These are phyloP conservation scores for Coprinellus aureogranulatus DNA, from an alignment of 768 basidiomycete species.

Conservation along the genomic window DNA sequence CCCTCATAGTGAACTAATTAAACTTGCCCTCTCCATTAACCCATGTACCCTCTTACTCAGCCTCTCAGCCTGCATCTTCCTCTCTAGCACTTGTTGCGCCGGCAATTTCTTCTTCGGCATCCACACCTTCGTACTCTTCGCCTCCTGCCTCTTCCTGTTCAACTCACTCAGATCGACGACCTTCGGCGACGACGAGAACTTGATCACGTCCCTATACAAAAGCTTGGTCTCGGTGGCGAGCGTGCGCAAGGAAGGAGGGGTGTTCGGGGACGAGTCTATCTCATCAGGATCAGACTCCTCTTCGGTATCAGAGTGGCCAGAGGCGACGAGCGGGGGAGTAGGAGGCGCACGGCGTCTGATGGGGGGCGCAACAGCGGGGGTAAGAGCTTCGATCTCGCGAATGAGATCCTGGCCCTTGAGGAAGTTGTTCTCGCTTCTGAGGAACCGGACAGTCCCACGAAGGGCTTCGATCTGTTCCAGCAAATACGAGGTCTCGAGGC, in stretches of 20 bases:
- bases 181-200: constrained; percentile 75
- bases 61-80: constrained; percentile 72
- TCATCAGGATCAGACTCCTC: constrained; percentile 31
- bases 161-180: constrained; percentile 81
- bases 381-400: constrained; percentile 73
- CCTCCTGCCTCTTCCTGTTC: constrained; percentile 50
- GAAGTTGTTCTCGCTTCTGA: constrained; percentile 91
- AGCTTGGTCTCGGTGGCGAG: constrained; percentile 81
- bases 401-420: constrained; percentile 92
- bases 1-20: constrained; percentile 7
- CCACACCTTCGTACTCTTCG: constrained; percentile 57
- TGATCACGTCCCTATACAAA: constrained; percentile 86
- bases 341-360: constrained; percentile 34
- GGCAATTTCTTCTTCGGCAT: constrained; percentile 78
- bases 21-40: constrained; percentile 63
- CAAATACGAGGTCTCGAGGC: constrained; percentile 82
- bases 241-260: constrained; percentile 57
- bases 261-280: not conserved
- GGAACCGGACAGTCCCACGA: constrained; percentile 86
- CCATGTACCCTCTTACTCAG: constrained; percentile 68
- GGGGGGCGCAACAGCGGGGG: constrained; percentile 53
- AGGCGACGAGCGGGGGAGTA: constrained; percentile 68
- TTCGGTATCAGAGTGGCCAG: constrained; percentile 65
- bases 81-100: constrained; percentile 75
- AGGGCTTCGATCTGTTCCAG: constrained; percentile 88